Evolutionary conservation across 192 early-diverging fungal species (phyloP).

Genomic region (Chytriomyces hyalinus): DNA sequence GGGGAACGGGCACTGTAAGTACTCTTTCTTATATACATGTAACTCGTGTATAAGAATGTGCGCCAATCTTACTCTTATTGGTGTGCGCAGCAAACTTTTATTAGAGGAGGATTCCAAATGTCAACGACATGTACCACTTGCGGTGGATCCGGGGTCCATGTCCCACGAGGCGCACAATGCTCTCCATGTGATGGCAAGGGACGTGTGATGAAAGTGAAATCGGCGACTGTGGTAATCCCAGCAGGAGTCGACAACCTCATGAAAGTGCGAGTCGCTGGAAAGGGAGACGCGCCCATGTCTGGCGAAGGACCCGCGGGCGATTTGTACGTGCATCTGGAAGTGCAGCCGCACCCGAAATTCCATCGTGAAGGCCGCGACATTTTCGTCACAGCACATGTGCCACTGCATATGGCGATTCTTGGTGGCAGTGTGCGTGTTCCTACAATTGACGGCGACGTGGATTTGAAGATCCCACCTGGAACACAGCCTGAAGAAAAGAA

Average conservation of each 20-base stretch:
- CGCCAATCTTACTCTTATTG: not conserved
- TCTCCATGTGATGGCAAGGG: constrained; percentile 82
- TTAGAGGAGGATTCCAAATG: constrained; percentile 90
- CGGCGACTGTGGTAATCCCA: constrained; percentile 79
- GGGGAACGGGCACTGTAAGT: constrained; percentile 77
- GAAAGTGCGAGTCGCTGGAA: constrained; percentile 73
- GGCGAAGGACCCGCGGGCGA: constrained; percentile 81
- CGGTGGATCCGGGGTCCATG: constrained; percentile 76
- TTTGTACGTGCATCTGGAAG: constrained; percentile 76
- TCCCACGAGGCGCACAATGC: constrained; percentile 74
- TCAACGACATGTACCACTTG: constrained; percentile 83
- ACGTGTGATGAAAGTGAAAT: constrained; percentile 72
- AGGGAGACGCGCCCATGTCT: constrained; percentile 83
- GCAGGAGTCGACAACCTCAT: constrained; percentile 79
- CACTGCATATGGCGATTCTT: constrained; percentile 86
- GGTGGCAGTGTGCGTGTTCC: constrained; percentile 89
- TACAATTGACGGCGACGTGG: constrained; percentile 95
- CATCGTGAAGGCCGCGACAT: constrained; percentile 84
- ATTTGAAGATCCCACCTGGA: constrained; percentile 83
- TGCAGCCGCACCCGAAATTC: constrained; percentile 65
- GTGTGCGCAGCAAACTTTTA: constrained; percentile 65
- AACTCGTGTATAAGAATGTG: not conserved
- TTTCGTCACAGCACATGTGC: constrained; percentile 75
- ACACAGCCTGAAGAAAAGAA: constrained; percentile 88
- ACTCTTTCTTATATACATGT: not conserved